These are phyloP conservation scores for Amphicarpaea edgeworthii DNA, from an alignment of 306 rosid genomes.

Conservation along the genomic window DNA sequence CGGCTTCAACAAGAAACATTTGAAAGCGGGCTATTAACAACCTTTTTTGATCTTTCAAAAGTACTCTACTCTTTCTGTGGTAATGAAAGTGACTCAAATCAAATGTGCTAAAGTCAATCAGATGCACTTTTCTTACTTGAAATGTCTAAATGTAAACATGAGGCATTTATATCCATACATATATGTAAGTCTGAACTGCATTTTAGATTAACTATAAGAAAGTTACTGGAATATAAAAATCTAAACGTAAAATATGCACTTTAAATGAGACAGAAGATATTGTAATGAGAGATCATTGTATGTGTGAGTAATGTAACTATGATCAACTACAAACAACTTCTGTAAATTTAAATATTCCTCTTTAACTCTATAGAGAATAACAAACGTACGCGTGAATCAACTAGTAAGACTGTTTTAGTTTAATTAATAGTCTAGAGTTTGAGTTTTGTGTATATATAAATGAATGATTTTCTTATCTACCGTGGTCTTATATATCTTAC, in stretches of 20 bases:
- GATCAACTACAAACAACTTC: too few relatives aligned
- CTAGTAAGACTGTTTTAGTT: too few relatives aligned
- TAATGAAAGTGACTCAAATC: conserved; percentile 41
- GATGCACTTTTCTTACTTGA: neutral
- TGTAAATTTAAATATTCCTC: too few relatives aligned
- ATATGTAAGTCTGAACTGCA: neutral
- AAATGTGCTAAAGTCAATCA: conserved; percentile 9
- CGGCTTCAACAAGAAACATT: conserved; percentile 60
- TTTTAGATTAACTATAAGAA: conserved; percentile 25
- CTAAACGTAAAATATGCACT: neutral
- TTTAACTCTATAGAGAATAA: too few relatives aligned
- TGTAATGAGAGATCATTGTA: conserved; percentile 8
- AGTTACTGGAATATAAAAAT: neutral
- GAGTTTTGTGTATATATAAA: too few relatives aligned
- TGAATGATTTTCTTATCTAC: too few relatives aligned
- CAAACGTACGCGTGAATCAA: too few relatives aligned
- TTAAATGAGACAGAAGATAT: neutral
- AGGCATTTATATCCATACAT: too few relatives aligned
- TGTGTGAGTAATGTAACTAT: too few relatives aligned
- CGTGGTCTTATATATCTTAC: too few relatives aligned
- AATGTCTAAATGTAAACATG: neutral
- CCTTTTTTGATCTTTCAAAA: conserved; percentile 39
- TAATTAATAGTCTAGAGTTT: too few relatives aligned
- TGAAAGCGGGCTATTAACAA: conserved; percentile 54
- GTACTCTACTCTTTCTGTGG: conserved; percentile 4